Conservation (phyloP, 371 early-diverging fungal genomes). For the Gilbertella persicaria region DNA sequence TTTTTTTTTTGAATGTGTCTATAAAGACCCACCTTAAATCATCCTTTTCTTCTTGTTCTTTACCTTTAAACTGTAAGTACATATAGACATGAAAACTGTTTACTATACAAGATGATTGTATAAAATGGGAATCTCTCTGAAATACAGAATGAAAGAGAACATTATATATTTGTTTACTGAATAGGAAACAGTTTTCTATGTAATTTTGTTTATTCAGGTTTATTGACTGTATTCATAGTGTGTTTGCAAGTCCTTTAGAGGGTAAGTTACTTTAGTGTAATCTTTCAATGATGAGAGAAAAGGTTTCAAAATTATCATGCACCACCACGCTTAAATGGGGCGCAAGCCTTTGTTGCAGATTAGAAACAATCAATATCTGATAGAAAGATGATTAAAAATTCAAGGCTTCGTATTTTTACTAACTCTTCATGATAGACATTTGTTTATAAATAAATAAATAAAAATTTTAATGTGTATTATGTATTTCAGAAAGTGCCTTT, state of each 20-base stretch:
- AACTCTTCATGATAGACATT: neutral
- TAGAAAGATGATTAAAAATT: no score
- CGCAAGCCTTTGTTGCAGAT: conserved; percentile 8
- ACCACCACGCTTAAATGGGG: conserved; percentile 28
- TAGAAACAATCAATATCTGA: conserved; percentile 1
- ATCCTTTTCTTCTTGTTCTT: neutral
- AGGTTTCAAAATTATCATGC: conserved; percentile 26
- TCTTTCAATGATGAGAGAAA: conserved; percentile 20
- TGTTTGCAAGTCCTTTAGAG: neutral
- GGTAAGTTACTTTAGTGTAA: conserved; percentile 1
- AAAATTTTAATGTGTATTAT: conserved; percentile 7
- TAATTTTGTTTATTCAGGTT: neutral
- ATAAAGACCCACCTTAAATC: neutral
- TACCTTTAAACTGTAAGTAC: neutral
- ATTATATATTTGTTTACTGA: conserved; percentile 28
- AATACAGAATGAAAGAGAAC: conserved; percentile 26
- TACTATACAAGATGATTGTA: conserved; percentile 31
- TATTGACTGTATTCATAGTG: neutral
- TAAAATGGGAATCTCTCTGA: conserved; percentile 34
- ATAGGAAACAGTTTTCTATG: no score
- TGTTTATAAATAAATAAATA: neutral
- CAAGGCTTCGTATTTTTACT: no score
- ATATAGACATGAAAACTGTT: neutral
- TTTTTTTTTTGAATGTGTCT: neutral
- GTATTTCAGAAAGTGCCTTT: conserved; percentile 31